Evolutionary conservation across 768 basidiomycete species (phyloP).

Genomic region (Psilocybe cyanescens): DNA sequence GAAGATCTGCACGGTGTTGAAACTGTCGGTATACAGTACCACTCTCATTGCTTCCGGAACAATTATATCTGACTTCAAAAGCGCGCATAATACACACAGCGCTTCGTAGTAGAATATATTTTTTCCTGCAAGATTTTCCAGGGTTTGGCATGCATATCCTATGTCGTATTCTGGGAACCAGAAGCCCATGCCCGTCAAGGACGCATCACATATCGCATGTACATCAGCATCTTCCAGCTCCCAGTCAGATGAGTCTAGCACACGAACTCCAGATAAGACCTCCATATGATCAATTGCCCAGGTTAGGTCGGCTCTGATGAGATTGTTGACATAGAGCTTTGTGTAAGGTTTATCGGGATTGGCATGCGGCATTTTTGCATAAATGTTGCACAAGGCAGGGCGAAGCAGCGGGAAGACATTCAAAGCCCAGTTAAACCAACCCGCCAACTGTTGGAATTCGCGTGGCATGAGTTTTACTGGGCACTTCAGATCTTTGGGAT

Average conservation of each 20-base stretch:
- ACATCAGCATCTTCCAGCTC: slow-evolving; percentile 3
- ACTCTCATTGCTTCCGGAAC: background rate
- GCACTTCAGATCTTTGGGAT: no score
- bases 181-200: slow-evolving; percentile 8
- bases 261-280: background rate
- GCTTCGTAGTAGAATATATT: slow-evolving; percentile 14
- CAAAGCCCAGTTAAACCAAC: slow-evolving; percentile 35
- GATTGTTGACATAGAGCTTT: slow-evolving; percentile 31
- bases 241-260: slow-evolving; percentile 5
- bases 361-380: slow-evolving; percentile 28
- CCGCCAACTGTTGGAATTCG: slow-evolving; percentile 23
- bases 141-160: slow-evolving; percentile 20
- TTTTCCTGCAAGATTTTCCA: background rate
- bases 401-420: slow-evolving; percentile 33
- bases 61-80: background rate
- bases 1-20: slow-evolving; percentile 33
- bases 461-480: background rate
- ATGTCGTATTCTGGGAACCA: slow-evolving; percentile 22
- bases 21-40: slow-evolving; percentile 31
- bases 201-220: slow-evolving; percentile 11
- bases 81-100: slow-evolving; percentile 8
- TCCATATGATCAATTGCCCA: slow-evolving; percentile 7
- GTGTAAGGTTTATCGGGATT: slow-evolving; percentile 21
- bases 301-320: slow-evolving; percentile 3
- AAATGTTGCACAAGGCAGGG: slow-evolving; percentile 29